Evolutionary conservation across 306 rosid species (phyloP), one percentile per base, ranked within the genome.

Genomic region (Glycine soja): DNA sequence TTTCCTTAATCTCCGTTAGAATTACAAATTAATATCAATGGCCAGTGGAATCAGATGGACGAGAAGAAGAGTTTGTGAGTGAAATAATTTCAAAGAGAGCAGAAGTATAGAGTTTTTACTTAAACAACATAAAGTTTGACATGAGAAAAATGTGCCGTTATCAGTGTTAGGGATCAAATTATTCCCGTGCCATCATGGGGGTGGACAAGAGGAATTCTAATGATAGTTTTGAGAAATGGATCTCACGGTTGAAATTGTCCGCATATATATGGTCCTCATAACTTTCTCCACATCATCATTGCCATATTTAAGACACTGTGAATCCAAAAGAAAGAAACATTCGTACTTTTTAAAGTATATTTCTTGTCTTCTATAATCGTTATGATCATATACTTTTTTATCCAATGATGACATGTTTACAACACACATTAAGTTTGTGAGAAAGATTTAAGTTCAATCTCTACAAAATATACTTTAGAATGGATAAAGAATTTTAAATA

Each of bases 131-230:
- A 19, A 18, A 50, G 45, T 8, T 19, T 50, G 47, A 72, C 80
- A 74, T 36, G 78, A 73, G 80, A 63, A 73, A 40, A 83, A 76
- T 71, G 48, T 83, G 86, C 36, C 77, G 64, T 68, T 68, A 74
- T 74, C 65, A 70, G 51, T 63, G 82, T 48, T 52, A 68, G 63
- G 79, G 61, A 32, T 70, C 61, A 61, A 68, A 76, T 68, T 51
- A 62, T 82, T 71, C 19, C 48, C 47, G 14, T 83, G 77, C 59
- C 83, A 79, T 79, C 14, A 84, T 84, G 72, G 15, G 68, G 57
- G 76, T 83, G 56, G 79, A 83, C 71, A 70, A 76, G 58, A 53
- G 30, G 64, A 71, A 38, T 57, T 71, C 43, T 77, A 77, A 85
- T 81, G 16, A 64, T 81, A 72, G 59, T 62, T 47, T 1, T 51